phyloP scores from a whole-genome alignment of 208 protist genomes.

The Trypanosoma theileri region DNA sequence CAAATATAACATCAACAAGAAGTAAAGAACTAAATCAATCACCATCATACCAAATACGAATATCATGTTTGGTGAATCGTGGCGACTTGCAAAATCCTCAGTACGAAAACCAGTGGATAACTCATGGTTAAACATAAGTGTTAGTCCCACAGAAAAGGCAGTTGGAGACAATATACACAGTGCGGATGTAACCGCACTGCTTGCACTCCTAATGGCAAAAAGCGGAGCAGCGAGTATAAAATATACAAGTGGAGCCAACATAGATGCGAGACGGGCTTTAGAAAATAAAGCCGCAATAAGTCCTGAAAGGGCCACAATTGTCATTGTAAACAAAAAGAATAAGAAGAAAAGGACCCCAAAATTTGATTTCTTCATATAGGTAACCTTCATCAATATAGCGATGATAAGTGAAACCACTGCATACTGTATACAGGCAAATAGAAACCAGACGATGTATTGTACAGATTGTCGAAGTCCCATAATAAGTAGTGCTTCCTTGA shows the following conservation, averaged over 20 bases:
- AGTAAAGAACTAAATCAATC: conserved; percentile 38
- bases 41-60: conserved; percentile 32
- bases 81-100: neutral
- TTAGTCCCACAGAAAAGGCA: conserved; percentile 52
- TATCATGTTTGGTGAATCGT: conserved; percentile 19
- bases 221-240: conserved; percentile 41
- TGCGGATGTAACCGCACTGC: conserved; percentile 22
- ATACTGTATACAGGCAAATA: conserved; percentile 62
- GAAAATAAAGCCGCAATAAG: conserved; percentile 71
- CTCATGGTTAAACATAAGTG: conserved; percentile 45
- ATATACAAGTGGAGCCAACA: conserved; percentile 71
- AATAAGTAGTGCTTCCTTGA: conserved; percentile 85
- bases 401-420: conserved; percentile 52
- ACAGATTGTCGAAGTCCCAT: conserved; percentile 74
- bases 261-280: conserved; percentile 58
- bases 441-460: conserved; percentile 62
- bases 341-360: conserved; percentile 52
- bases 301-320: conserved; percentile 51
- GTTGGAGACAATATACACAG: conserved; percentile 55
- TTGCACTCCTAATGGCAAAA: conserved; percentile 43
- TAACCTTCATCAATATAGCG: conserved; percentile 51
- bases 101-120: neutral
- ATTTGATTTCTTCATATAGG: conserved; percentile 47
- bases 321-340: conserved; percentile 59
- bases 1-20: conserved; percentile 35